Base-by-base conservation (phyloP, 163 green algal species). In the Prototheca wickerhamii region DNA sequence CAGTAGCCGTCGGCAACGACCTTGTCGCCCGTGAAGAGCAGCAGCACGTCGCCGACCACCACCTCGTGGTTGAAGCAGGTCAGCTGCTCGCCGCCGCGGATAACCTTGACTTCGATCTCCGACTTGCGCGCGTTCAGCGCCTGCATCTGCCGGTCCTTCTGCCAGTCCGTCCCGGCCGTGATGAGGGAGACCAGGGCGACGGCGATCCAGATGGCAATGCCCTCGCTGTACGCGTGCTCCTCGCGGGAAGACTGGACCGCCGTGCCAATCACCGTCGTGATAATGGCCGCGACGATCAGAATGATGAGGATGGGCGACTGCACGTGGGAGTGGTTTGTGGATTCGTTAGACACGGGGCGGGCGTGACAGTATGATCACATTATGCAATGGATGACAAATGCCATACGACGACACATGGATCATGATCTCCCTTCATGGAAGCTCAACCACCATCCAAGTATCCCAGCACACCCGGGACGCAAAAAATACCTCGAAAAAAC, bases 71-170 rank as follows among this genome's bases (percentile, higher is more conserved):
- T 95, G 51, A 64, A 68, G 0, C 97, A 67, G 29, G 87, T 63
- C 35, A 70, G 37, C 44, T 88, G 63, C 21, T 83, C 25, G 3
- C 87, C 89, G n/a, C 66, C 76, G n/a, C 92, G 80, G 3, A 89
- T 58, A 8, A 76, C 63, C 59, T 89, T 93, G 35, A 97, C 79
- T 30, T 87, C 69, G 57, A 96, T 89, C 23, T 79, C 67, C 63
- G 97, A 86, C 68, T 95, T 96, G 55, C 89, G 71, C 0, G 75
- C 80, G 62, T 99, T 95, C 6, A 99, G 84, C 66, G 93, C 90
- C 2, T 81, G 70, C 74, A 99, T 98, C 76, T 98, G 90, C 57
- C 83, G 68, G 64, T 97, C 92, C 64, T 97, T 96, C 23, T 89
- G 77, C 67, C 91, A 98, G 76, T 98, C 91, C 64, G 95, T 97